phyloP scores from a whole-genome alignment of 768 basidiomycete genomes.

The Chalciporus chontae region DNA sequence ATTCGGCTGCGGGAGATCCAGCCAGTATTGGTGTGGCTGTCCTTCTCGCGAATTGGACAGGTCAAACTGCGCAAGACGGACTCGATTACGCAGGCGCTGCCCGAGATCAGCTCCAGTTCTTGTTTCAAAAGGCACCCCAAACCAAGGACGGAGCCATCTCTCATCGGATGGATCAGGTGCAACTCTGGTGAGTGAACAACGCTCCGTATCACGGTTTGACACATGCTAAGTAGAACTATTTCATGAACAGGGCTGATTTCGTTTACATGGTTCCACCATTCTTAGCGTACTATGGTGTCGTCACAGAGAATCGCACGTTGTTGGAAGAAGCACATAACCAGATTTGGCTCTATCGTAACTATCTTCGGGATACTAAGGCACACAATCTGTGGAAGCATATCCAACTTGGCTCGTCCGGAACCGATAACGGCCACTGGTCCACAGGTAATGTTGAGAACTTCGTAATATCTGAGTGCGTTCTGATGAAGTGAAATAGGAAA shows the following conservation, averaged over 20 bases:
- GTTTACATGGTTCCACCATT: constrained; percentile 88
- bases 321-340: constrained; percentile 67
- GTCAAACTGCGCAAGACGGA: constrained; percentile 32
- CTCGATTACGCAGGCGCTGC: constrained; percentile 64
- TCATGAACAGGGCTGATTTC: constrained; percentile 60
- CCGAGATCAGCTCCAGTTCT: constrained; percentile 58
- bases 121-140: constrained; percentile 54
- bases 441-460: constrained; percentile 45
- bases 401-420: constrained; percentile 46
- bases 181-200: constrained; percentile 54
- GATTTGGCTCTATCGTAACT: constrained; percentile 64
- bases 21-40: constrained; percentile 73
- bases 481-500: constrained; percentile 50
- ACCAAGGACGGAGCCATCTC: constrained; percentile 79
- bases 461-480: neutral
- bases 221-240: neutral
- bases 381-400: constrained; percentile 77
- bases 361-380: constrained; percentile 51
- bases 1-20: constrained; percentile 72
- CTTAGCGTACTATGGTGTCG: constrained; percentile 77
- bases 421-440: constrained; percentile 75
- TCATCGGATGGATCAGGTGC: constrained; percentile 64
- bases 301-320: constrained; percentile 53
- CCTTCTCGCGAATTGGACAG: constrained; percentile 57
- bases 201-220: neutral